Conservation (phyloP, 2,329 filamentous ascomycete genomes). For the Bimuria novae-zelandiae region DNA sequence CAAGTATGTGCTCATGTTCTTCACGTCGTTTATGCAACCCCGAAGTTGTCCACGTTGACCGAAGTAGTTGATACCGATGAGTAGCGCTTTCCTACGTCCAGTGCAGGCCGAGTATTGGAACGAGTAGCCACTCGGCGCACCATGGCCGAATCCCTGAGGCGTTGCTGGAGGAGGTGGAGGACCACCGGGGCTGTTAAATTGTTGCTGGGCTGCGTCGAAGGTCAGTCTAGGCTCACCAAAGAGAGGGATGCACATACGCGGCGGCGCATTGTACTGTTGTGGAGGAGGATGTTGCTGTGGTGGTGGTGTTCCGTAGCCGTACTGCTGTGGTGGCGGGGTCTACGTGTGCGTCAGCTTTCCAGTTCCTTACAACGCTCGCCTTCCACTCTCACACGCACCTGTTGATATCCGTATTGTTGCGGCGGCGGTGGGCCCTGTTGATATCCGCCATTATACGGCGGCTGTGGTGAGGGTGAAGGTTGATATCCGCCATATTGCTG, state of each 20-base stretch:
- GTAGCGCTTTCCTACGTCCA: constrained; percentile 81
- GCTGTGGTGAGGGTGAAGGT: constrained; percentile 46
- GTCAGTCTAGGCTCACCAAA: constrained; percentile 25
- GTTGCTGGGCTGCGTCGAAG: constrained; percentile 35
- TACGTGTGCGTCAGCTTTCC: constrained; percentile 25
- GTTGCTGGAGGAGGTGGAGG: constrained; percentile 68
- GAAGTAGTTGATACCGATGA: constrained; percentile 98
- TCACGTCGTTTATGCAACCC: constrained; percentile 96
- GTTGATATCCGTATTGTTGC: constrained; percentile 50
- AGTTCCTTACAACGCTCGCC: background rate
- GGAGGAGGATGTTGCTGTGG: constrained; percentile 23
- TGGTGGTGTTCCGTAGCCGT: constrained; percentile 29
- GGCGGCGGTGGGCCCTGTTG: constrained; percentile 49
- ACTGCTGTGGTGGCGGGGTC: constrained; percentile 41
- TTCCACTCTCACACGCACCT: constrained; percentile 34
- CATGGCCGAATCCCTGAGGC: constrained; percentile 62
- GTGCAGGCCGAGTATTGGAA: constrained; percentile 94
- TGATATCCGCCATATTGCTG: constrained; percentile 46
- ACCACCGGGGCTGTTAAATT: constrained; percentile 36
- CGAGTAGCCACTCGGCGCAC: constrained; percentile 77
- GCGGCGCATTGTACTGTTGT: constrained; percentile 23
- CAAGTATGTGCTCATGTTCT: constrained; percentile 93
- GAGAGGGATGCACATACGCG: constrained; percentile 13
- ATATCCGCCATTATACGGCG: constrained; percentile 43
- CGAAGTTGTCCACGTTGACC: constrained; percentile 86